A percentile compares a stretch with the other conserved stretches of the same genome.
Evolutionary conservation across 176 grass and related monocot genomes (phyloP).

Genomic region (Rhynchospora pubera): DNA sequence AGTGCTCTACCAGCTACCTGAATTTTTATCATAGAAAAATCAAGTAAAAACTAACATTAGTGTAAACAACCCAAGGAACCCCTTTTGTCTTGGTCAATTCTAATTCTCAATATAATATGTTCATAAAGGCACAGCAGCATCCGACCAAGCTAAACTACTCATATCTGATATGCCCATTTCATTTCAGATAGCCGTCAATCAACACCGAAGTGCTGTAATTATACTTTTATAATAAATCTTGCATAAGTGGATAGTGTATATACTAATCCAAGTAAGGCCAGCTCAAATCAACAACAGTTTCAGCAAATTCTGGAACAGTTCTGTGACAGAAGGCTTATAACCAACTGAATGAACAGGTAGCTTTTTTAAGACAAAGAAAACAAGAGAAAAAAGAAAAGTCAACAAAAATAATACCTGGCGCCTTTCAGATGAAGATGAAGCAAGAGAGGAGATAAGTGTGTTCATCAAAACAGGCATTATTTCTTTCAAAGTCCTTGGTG

Average conservation of each 20-base stretch:
- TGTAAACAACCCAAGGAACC: background rate
- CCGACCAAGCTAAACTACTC: background rate
- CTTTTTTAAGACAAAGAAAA: background rate
- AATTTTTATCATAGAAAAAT: background rate
- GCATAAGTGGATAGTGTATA: background rate
- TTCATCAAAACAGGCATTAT: constrained; percentile 98
- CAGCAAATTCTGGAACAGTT: background rate
- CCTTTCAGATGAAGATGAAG: constrained; percentile 84
- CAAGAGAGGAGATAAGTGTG: constrained; percentile 92
- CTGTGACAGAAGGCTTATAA: background rate
- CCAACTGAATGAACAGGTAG: background rate
- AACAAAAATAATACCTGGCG: constrained; percentile 55
- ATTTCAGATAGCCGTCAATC: background rate
- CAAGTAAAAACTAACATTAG: background rate
- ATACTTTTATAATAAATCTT: background rate
- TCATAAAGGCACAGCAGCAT: background rate
- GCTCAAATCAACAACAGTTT: background rate
- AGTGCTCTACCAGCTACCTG: constrained; percentile 93
- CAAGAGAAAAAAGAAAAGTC: background rate
- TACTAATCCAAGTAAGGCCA: background rate
- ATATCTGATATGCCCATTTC: background rate
- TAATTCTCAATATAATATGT: background rate
- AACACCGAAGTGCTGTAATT: background rate
- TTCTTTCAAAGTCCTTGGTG: constrained; percentile 93
- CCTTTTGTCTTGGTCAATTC: background rate